phyloP scores from a whole-genome alignment of 1,284 basidiomycete genomes.

The Cutaneotrichosporon dermatis region DNA sequence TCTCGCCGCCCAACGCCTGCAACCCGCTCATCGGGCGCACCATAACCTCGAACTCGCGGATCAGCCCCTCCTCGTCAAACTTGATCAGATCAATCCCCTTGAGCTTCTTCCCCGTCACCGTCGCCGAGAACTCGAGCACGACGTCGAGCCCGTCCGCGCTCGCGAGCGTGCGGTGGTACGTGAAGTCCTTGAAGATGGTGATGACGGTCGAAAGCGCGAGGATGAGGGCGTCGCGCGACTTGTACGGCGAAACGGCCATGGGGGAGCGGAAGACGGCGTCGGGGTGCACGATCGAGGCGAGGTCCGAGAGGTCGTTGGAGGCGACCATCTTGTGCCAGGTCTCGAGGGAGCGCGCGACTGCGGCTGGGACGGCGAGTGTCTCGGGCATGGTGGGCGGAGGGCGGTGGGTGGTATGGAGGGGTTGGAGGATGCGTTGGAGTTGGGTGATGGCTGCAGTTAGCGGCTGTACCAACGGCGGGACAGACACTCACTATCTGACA shows the following conservation, averaged over 20 bases:
- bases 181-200: slow-evolving; percentile 17
- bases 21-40: slow-evolving; percentile 15
- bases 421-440: too few relatives aligned
- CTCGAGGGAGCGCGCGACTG: slow-evolving; percentile 10
- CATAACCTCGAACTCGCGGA: slow-evolving; percentile 22
- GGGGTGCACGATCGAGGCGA: slow-evolving; percentile 14
- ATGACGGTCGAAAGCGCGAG: slow-evolving; percentile 15
- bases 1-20: slow-evolving; percentile 14
- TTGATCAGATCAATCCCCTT: slow-evolving; percentile 19
- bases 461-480: too few relatives aligned
- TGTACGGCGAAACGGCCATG: slow-evolving; percentile 8
- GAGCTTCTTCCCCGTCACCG: slow-evolving; percentile 12
- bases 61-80: slow-evolving; percentile 15
- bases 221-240: slow-evolving; percentile 11
- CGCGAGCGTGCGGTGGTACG: slow-evolving; percentile 16
- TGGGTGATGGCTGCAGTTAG: too few relatives aligned
- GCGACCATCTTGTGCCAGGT: slow-evolving; percentile 18
- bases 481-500: too few relatives aligned
- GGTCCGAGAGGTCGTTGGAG: background rate
- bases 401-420: background rate
- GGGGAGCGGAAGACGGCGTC: slow-evolving; percentile 20
- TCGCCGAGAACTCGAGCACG: slow-evolving; percentile 17
- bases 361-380: slow-evolving; percentile 1
- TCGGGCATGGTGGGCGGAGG: background rate
- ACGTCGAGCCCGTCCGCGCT: slow-evolving; percentile 12